Evolutionary conservation across 176 grass and related monocot genomes (phyloP).

Genomic region (Cocos nucifera): DNA sequence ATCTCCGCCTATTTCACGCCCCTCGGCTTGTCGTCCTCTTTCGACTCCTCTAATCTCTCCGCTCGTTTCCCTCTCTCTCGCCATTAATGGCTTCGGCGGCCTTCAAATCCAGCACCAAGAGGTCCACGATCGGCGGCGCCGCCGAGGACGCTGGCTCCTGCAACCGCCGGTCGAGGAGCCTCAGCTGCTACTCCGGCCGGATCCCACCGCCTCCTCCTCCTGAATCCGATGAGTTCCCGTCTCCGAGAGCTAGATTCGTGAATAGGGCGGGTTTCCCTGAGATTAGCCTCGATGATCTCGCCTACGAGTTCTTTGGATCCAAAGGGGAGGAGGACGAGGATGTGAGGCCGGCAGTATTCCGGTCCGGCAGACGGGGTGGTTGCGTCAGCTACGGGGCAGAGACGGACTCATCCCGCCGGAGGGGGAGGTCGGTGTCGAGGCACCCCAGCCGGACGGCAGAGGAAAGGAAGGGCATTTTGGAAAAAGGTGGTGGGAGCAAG

Average conservation of each 20-base stretch:
- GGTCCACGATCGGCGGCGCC: slow-evolving; percentile 14
- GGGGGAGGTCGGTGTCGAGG: slow-evolving; percentile 66
- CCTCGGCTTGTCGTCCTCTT: too few relatives aligned
- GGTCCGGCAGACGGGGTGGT: slow-evolving; percentile 18
- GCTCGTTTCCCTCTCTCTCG: not conserved
- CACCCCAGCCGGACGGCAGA: slow-evolving; percentile 23
- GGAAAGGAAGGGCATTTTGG: not conserved
- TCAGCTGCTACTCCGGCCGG: slow-evolving; percentile 33
- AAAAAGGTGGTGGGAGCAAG: too few relatives aligned
- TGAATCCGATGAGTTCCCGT: slow-evolving; percentile 33
- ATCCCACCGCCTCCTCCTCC: slow-evolving; percentile 50
- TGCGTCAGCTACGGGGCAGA: slow-evolving; percentile 50
- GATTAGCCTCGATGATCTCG: slow-evolving; percentile 90
- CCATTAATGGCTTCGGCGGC: slow-evolving; percentile 13
- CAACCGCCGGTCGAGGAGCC: slow-evolving; percentile 58
- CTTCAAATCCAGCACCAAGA: slow-evolving; percentile 15
- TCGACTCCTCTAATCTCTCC: too few relatives aligned
- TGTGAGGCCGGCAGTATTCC: slow-evolving; percentile 1
- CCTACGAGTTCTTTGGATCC: slow-evolving; percentile 69
- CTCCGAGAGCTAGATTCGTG: slow-evolving; percentile 60
- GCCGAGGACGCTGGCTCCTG: slow-evolving; percentile 23
- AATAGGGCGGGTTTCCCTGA: slow-evolving; percentile 41
- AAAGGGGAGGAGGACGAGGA: slow-evolving; percentile 62
- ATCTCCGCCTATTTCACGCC: too few relatives aligned
- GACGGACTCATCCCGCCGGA: slow-evolving; percentile 58